Evolutionary conservation across 2,329 filamentous ascomycete species (phyloP), one percentile per base, ranked within the genome.

Genomic region (Huntiella omanensis): DNA sequence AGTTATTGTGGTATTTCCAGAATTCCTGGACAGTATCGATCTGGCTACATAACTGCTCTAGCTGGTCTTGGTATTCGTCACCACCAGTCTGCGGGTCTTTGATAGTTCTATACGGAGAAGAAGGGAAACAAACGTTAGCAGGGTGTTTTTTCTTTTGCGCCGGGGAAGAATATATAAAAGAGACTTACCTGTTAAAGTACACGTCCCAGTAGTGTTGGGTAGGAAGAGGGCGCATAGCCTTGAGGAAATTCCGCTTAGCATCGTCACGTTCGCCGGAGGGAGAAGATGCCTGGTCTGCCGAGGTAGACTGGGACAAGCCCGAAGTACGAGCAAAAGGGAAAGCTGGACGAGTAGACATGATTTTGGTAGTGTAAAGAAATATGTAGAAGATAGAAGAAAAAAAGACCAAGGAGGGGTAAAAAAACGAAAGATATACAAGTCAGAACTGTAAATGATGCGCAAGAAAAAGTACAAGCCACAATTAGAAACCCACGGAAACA

Each of bases 21-120:
- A 87, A 87, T 59, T 87, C 83, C 70, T 86, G 83, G 38, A 86
- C 74, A 15, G 80, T 83, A 65, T 83, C 81, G 61, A 87, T 78
- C 61, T 74, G 71, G 42, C 64, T 63, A 55, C 70, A 73, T 16
- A 80, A 69, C 63, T 77, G 69, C 58, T 79, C 73, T 40, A 80
- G 69, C 52, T 72, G 62, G 46, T 62, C 64, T 48, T 69, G 64
- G 60, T 75, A 76, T 52, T 62, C 60, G 50, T 60, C 60, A 54
- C 66, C 57, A 53, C 50, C 57, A 40, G 60, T 55, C 50, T 64
- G 62, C 54, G 62, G 60, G 34, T 70, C 67, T 53, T 67, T 68
- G 53, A 60, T 52, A 49, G 64, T 65, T 51, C 65, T 68, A 49
- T 38, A 16, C 16, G 33, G 19, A n/a, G 17, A 42, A 32, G 13